A percentile compares a stretch with the other conserved stretches of the same genome.
Evolutionary conservation across 129 eudicot species (phyloP).

Genomic region (Arctium minus): DNA sequence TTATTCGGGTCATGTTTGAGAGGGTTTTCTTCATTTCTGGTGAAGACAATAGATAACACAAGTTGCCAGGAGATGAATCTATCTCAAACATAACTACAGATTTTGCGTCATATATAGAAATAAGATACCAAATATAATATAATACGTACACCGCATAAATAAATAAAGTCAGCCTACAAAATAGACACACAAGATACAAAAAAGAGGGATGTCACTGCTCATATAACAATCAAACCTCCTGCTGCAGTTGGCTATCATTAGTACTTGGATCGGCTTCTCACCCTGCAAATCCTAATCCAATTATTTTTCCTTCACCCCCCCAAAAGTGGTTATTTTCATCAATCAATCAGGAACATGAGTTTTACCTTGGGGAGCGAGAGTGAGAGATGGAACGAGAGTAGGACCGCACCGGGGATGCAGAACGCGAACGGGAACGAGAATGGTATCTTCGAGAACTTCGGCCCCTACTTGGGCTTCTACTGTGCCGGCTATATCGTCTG

Average conservation of each 20-base stretch:
- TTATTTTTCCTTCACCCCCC: neutral
- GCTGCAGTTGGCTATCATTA: slow-evolving; percentile 14
- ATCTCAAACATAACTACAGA: neutral
- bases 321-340: slow-evolving; percentile 9
- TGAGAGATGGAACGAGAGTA: slow-evolving; percentile 47
- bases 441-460: slow-evolving; percentile 57
- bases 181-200: slow-evolving; percentile 11
- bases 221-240: slow-evolving; percentile 5
- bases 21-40: neutral
- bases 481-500: slow-evolving; percentile 63
- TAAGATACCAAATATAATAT: neutral
- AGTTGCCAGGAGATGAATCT: neutral
- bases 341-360: neutral
- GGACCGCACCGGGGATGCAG: slow-evolving; percentile 30
- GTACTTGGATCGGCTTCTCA: slow-evolving; percentile 67
- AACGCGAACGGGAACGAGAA: slow-evolving; percentile 54
- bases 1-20: no score
- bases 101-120: neutral
- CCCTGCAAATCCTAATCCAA: slow-evolving; percentile 43
- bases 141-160: slow-evolving; percentile 12
- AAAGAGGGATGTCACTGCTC: neutral
- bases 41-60: neutral
- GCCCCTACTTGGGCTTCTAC: slow-evolving; percentile 80
- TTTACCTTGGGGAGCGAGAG: slow-evolving; percentile 74
- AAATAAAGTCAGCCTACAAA: neutral